phyloP scores from a whole-genome alignment of 2,329 filamentous ascomycete species.

The Fusarium staphyleae region DNA sequence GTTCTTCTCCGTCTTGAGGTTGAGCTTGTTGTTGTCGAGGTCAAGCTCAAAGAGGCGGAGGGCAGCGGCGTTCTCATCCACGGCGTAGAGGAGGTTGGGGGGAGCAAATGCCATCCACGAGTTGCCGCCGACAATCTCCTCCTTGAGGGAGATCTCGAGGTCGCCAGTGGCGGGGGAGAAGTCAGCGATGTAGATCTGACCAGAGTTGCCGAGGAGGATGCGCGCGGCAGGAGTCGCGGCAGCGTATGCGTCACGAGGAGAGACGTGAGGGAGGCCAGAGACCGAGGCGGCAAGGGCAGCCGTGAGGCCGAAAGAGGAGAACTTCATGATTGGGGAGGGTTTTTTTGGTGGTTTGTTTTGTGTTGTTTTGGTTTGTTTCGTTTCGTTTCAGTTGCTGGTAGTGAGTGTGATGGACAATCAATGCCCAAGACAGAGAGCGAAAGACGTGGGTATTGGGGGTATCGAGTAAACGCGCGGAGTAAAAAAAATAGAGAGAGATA shows the following conservation, averaged over 20 bases:
- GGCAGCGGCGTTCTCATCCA: constrained; percentile 54
- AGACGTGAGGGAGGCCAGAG: constrained; percentile 27
- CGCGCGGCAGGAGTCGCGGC: constrained; percentile 22
- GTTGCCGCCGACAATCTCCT: constrained; percentile 47
- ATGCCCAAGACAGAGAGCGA: constrained; percentile 1
- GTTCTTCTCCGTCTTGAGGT: constrained; percentile 40
- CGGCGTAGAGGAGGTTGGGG: constrained; percentile 53
- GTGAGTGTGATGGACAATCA: constrained; percentile 15
- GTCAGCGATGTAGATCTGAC: constrained; percentile 50
- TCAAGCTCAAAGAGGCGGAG: constrained; percentile 52
- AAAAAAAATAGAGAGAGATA: background rate
- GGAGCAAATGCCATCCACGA: constrained; percentile 56
- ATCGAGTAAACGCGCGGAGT: constrained; percentile 10
- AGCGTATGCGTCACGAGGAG: constrained; percentile 18
- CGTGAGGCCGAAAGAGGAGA: constrained; percentile 30
- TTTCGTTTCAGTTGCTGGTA: constrained; percentile 9
- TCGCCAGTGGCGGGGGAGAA: constrained; percentile 47
- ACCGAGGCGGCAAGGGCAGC: constrained; percentile 28
- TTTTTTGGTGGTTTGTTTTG: background rate
- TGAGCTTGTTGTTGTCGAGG: constrained; percentile 41
- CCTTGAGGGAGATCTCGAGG: constrained; percentile 49
- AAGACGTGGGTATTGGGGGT: constrained; percentile 1
- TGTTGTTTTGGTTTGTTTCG: constrained; percentile 3
- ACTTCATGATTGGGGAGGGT: constrained; percentile 30
- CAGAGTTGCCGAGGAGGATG: constrained; percentile 52